Conservation (phyloP, 345 rosid species). For the Ricinus communis region DNA sequence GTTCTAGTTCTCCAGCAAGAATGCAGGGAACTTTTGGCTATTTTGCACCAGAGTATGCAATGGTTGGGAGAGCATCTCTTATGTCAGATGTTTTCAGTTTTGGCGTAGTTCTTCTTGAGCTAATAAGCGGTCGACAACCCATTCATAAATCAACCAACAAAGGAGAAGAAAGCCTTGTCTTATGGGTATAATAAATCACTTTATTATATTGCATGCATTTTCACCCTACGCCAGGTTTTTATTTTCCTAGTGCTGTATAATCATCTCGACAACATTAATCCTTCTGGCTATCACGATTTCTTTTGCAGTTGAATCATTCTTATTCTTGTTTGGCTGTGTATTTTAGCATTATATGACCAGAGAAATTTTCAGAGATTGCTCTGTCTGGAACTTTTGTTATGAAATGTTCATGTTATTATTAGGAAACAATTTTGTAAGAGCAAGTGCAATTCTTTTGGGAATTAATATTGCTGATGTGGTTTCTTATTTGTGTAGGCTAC, state of each 20-base stretch:
- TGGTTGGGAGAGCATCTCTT: slow-evolving; percentile 84
- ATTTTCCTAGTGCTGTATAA: background rate
- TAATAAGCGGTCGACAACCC: slow-evolving; percentile 86
- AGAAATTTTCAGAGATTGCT: too few relatives aligned
- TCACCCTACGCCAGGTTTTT: too few relatives aligned
- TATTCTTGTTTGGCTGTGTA: too few relatives aligned
- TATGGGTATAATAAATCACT: slow-evolving; percentile 58
- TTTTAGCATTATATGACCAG: too few relatives aligned
- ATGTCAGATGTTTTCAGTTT: slow-evolving; percentile 99
- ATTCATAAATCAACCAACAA: slow-evolving; percentile 62
- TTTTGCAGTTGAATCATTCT: too few relatives aligned
- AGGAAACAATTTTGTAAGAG: background rate
- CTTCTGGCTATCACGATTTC: background rate
- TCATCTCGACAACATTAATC: background rate
- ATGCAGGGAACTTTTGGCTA: slow-evolving; percentile 97
- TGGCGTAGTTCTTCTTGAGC: slow-evolving; percentile 95
- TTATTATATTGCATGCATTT: slow-evolving; percentile 8
- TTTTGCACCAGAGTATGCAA: slow-evolving; percentile 97
- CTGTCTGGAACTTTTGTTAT: too few relatives aligned
- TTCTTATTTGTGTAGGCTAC: slow-evolving; percentile 54
- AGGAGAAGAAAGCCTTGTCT: slow-evolving; percentile 93
- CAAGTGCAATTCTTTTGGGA: slow-evolving; percentile 2
- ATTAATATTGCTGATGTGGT: slow-evolving; percentile 5
- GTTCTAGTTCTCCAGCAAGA: slow-evolving; percentile 88
- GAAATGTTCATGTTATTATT: background rate